Base-by-base conservation (phyloP, 805 yeast genomes). In the Lipomyces spencermartinsiae region DNA sequence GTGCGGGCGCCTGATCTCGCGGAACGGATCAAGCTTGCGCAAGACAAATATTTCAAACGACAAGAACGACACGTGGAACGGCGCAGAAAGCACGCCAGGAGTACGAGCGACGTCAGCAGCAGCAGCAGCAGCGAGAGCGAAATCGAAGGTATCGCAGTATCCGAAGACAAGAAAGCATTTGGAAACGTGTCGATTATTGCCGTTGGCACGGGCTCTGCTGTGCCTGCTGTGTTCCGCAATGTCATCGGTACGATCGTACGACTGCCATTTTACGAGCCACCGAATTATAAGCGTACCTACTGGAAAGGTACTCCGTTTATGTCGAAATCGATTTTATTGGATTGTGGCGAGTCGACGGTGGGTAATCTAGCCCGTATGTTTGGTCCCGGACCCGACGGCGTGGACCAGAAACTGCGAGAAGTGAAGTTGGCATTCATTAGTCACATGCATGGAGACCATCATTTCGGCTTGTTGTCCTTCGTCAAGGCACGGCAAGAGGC, bases 401-500 rank as follows among this genome's bases (percentile, higher is more conserved):
- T 81, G 1, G 73, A 74, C 1, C 74, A 76, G 29, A 78, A 90
- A 1, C 82, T 93, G 70, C 71, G 79, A 54, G 96, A 93, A 73
- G 78, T 93, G 66, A 80, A 84, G 39, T 66, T 91, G 63, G 80
- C 94, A 25, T 91, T 86, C 74, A 80, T 95, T 63, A 90, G 97
- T 73, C 99, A 95, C 81, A 81, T 94, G 73, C 99, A 95, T 78
- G 99, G 98, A 0, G 99, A 95, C 77, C 99, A 95, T 77, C 98
- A 94, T 78, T 80, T 95, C 55, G 99, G 99, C 0, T 82, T 91
- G 4, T 80, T 90, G 8, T 84, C 92, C 4, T 77, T 95, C 2
- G 81, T 95, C 34, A 81, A 83, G 51, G 87, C 86, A 71, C 93
- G 98, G 97, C 61, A 69, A 6, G 31, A 54, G 29, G 73, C 65